Base-by-base conservation (phyloP, 202 grass and related monocot species). In the Digitaria exilis region DNA sequence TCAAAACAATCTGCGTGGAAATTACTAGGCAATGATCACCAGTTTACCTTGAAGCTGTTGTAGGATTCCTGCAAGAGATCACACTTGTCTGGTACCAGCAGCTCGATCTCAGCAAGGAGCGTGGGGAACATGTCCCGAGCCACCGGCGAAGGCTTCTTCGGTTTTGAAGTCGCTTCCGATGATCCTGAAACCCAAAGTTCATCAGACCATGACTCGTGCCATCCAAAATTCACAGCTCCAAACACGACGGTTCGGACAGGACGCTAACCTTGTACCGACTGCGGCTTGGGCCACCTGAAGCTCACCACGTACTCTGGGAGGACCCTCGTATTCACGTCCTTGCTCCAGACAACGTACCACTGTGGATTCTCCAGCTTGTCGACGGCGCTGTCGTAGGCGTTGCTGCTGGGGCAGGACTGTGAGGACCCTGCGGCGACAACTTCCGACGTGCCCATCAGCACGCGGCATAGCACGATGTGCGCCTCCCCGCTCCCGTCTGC, bases 271-370 rank as follows among this genome's bases (percentile, higher is more conserved):
- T 62, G 69, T 29, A 7, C 72, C 61, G 21, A n/a, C 41, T 84
- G 82, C 67, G 58, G 41, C 26, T 76, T 85, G 69, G 79, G 48
- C 73, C 70, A 88, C 76, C 89, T 98, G 87, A 93, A 98, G 84
- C 89, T 98, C 32, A 98, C 83, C 24, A 98, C 78, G 87, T 85
- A 93, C 64, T 98, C 96, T 2, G 96, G 90, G 16, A 92, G 85
- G 41, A 96, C 88, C 73, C 92, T 94, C 0, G 87, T 92, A 80
- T 98, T 93, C 92, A 95, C 93, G 75, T 93, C 73, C 39, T 69
- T 92, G 77, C 78, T 83, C 96, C 96, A 96, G 16, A 98, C 80
- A 32, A 98, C 17, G 79, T 98, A 98, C 93, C 91, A 94, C 54
- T 44, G 75, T 1, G 96, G 96, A n/a, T 86, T 92, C n/a, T 34